Percentiles rank a stretch among this genome's conserved stretches.
Conservation (phyloP, 805 yeast genomes). For the Dipodascopsis uninucleata region DNA sequence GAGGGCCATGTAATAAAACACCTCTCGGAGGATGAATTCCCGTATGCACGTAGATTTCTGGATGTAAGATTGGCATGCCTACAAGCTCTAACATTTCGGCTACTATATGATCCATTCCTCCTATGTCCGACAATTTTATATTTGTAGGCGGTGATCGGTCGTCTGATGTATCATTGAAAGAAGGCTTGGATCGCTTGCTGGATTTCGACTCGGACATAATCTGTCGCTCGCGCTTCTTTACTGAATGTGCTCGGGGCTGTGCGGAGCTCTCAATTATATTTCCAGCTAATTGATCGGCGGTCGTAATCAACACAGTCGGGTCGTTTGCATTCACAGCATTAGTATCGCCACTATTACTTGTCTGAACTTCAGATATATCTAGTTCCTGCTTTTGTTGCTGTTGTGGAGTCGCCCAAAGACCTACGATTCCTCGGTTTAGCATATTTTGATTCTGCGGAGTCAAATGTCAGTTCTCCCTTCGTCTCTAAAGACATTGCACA, state of each 20-base stretch:
- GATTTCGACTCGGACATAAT: conserved; percentile 37
- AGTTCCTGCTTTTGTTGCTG: not conserved
- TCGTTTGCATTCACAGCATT: not conserved
- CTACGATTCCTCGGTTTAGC: conserved; percentile 72
- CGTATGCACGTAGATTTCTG: conserved; percentile 80
- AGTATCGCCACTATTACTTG: not conserved
- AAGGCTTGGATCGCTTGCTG: conserved; percentile 53
- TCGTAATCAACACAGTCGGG: not conserved
- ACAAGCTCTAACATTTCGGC: conserved; percentile 84
- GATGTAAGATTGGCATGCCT: conserved; percentile 88
- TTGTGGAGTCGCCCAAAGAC: conserved; percentile 52
- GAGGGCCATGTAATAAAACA: conserved; percentile 92
- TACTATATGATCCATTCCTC: conserved; percentile 85
- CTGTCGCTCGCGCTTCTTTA: conserved; percentile 30
- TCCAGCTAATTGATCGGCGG: not conserved
- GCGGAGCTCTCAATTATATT: not conserved
- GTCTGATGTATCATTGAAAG: conserved; percentile 48
- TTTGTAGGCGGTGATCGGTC: conserved; percentile 54
- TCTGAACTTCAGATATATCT: conserved; percentile 2
- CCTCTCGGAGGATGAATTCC: conserved; percentile 97
- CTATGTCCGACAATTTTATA: conserved; percentile 65
- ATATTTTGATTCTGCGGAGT: conserved; percentile 49
- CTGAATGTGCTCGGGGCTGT: not conserved
- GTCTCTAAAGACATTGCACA: not conserved
- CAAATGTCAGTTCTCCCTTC: not conserved